Evolutionary conservation across 805 yeast genomes (phyloP).

Genomic region (Candida xiaguanensis): DNA sequence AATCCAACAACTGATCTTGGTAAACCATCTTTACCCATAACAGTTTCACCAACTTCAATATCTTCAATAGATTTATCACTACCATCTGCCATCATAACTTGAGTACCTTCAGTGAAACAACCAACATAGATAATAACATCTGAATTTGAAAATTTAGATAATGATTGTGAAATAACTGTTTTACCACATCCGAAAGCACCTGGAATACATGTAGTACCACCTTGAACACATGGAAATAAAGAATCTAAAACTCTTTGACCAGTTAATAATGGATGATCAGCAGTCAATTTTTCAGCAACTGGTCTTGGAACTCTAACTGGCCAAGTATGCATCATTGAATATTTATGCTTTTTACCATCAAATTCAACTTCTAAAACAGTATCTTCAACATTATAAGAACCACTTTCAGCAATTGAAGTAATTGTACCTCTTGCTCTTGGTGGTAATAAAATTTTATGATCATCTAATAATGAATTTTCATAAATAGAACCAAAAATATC

Average conservation of each 20-base stretch:
- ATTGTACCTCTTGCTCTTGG: slow-evolving; percentile 99
- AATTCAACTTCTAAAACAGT: slow-evolving; percentile 90
- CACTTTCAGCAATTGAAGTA: slow-evolving; percentile 82
- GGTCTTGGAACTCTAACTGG: slow-evolving; percentile 99
- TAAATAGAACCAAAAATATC: slow-evolving; percentile 91
- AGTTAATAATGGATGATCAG: slow-evolving; percentile 92
- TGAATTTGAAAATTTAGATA: slow-evolving; percentile 96
- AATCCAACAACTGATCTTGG: slow-evolving; percentile 36
- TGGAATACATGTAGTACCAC: slow-evolving; percentile 99
- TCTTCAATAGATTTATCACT: slow-evolving; percentile 27
- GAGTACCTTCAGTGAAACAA: slow-evolving; percentile 34
- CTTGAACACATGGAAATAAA: slow-evolving; percentile 98
- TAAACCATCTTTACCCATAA: slow-evolving; percentile 43
- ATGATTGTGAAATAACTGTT: slow-evolving; percentile 95
- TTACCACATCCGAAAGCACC: slow-evolving; percentile 99
- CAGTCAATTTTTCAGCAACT: slow-evolving; percentile 88
- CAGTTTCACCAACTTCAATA: slow-evolving; percentile 33
- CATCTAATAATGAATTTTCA: slow-evolving; percentile 88
- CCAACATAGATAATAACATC: slow-evolving; percentile 96
- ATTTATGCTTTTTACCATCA: slow-evolving; percentile 75
- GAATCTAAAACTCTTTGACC: slow-evolving; percentile 99
- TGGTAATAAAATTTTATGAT: slow-evolving; percentile 92
- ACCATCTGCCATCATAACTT: slow-evolving; percentile 46
- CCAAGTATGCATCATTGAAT: slow-evolving; percentile 98
- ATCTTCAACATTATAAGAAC: slow-evolving; percentile 89